Percentiles rank a stretch among this genome's conserved stretches.
phyloP scores from a whole-genome alignment of 1,284 basidiomycete species.

The Boletus semigastroideus region DNA sequence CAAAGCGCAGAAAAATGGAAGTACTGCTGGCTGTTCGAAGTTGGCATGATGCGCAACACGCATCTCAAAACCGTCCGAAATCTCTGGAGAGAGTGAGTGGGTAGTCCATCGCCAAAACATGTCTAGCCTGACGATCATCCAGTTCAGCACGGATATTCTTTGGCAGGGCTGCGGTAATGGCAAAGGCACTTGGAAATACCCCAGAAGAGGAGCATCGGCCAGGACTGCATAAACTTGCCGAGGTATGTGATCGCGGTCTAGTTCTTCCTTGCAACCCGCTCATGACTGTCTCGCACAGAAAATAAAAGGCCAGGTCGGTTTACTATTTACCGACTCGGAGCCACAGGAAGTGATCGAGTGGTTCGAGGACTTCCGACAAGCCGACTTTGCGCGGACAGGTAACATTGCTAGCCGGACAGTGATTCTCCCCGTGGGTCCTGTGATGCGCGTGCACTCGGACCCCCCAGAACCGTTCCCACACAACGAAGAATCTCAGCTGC shows the following conservation, averaged over 20 bases:
- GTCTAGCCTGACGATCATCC: slow-evolving; percentile 10
- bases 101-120: not conserved
- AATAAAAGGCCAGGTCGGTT: slow-evolving; percentile 90
- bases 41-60: slow-evolving; percentile 93
- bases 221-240: slow-evolving; percentile 79
- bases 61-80: slow-evolving; percentile 92
- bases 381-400: slow-evolving; percentile 91
- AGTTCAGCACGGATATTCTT: slow-evolving; percentile 92
- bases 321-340: slow-evolving; percentile 89
- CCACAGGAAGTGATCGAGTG: slow-evolving; percentile 90
- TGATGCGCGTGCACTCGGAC: slow-evolving; percentile 71
- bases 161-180: slow-evolving; percentile 91
- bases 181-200: slow-evolving; percentile 90
- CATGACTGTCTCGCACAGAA: slow-evolving; percentile 49
- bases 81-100: slow-evolving; percentile 87
- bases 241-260: slow-evolving; percentile 48
- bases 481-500: slow-evolving; percentile 94
- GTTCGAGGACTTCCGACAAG: slow-evolving; percentile 89
- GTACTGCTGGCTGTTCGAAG: slow-evolving; percentile 94
- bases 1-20: slow-evolving; percentile 82
- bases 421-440: slow-evolving; percentile 71
- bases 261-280: slow-evolving; percentile 9
- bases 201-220: slow-evolving; percentile 84
- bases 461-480: slow-evolving; percentile 89
- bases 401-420: slow-evolving; percentile 78